Evolutionary conservation across 2,329 filamentous ascomycete genomes (phyloP), one percentile per base, ranked within the genome.

Genomic region (Pseudonectria buxi): DNA sequence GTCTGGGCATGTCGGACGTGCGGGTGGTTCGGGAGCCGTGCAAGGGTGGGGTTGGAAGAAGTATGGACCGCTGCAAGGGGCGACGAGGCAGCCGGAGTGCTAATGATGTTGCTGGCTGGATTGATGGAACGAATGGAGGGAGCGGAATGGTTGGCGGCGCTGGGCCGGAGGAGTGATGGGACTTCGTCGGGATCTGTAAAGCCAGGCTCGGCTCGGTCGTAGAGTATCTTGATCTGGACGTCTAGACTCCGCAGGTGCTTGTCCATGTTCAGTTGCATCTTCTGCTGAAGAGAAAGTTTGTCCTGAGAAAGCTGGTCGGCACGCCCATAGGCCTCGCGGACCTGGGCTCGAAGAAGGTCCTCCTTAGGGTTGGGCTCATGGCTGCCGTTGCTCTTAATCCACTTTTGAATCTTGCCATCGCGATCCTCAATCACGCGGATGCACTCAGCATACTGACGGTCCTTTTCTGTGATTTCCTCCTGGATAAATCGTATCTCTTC

Each of bases 401-500:
- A 89, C 62, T 84, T 86, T 56, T 94, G 86, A 27, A 92, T 78
- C 53, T 80, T 80, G 35, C 63, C 72, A 54, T 94, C 86, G 46
- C 81, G 79, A 39, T 83, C 78, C 27, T 78, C 74, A 53, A 89
- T 86, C 45, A 75, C 72, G 42, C 76, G 72, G 39, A 81, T 68
- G 55, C 81, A 81, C 31, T 86, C 79, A 53, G 76, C 69, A 47
- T 86, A 83, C 45, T 78, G 71, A 32, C 76, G 72, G 57, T 94
- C 86, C 59, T 89, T 90, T 56, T 85, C 81, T 54, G 79, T 71
- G 44, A 90, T 85, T 62, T 92, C 86, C 55, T 89, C 85, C 53
- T 89, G 82, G 43, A 90, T 72, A 64, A 89, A 88, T 14, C 81
- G 80, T 40, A 92, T 80, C 62, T 92, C 86, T 44, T 86, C 83